Evolutionary conservation across 2,329 filamentous ascomycete species (phyloP), one percentile per base, ranked within the genome.

Genomic region (Fusarium pseudoanthophilum): DNA sequence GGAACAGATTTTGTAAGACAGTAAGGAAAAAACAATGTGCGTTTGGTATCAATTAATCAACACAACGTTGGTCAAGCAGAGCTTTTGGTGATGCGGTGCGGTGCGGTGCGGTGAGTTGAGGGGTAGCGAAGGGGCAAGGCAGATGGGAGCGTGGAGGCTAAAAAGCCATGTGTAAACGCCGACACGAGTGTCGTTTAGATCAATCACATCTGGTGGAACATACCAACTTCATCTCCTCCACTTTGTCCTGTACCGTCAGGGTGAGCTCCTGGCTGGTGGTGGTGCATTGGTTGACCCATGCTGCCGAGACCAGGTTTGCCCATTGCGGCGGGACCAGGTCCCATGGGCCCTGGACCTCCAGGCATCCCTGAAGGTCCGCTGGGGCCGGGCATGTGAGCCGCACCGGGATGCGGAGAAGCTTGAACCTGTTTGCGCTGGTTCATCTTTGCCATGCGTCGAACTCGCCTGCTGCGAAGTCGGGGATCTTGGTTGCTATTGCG

Each of bases 401-500:
- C 75, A 60, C 82, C 78, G 76, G 90, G 85, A 71, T 89, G 90
- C 72, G 88, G 84, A 75, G 88, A 86, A 73, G 86, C 83, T 78
- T 89, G 88, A 75, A 91, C 89, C 55, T 90, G 88, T 84, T 96
- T 95, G 80, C 95, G 91, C 79, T 90, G 95, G 84, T 92, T 96
- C 84, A 98, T 94, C 87, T 99, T 99, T 63, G 95, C 95, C 93
- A 97, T 96, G 75, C 96, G 91, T 75, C 96, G 91, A 64, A 99
- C 96, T 77, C 96, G 89, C 82, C 96, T 89, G 83, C 95, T 98
- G 80, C 96, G 91, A 79, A 98, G 86, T 76, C 95, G 90, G 56
- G 94, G 94, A 78, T 99, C 96, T 84, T 97, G 95, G 84, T 98
- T 98, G 88, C 95, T 98, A 86, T 99, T 99, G 72, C 96, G 90